Evolutionary conservation across 1,284 basidiomycete species (phyloP).

Genomic region (Ustilago crameri): DNA sequence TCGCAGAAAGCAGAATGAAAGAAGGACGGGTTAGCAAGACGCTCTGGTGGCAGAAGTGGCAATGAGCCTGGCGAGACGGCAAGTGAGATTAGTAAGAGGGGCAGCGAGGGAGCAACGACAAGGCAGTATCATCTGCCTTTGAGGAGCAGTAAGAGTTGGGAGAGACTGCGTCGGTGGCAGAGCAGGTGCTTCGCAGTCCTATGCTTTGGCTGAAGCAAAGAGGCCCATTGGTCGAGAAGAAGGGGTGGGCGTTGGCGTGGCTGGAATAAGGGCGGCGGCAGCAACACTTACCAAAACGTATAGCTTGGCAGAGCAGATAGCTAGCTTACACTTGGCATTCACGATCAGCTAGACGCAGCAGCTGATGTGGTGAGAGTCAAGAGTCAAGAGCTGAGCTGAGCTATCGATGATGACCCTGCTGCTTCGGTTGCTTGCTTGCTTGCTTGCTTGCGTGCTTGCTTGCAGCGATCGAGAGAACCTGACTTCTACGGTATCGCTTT

Average conservation of each 20-base stretch:
- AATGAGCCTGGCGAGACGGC: background rate
- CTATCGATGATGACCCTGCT: background rate
- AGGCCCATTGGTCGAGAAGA: background rate
- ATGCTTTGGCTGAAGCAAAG: too few relatives aligned
- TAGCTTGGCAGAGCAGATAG: background rate
- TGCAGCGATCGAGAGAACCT: slow-evolving; percentile 2
- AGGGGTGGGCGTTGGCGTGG: too few relatives aligned
- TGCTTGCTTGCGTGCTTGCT: background rate
- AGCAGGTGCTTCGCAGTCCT: background rate
- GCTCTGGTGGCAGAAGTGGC: background rate
- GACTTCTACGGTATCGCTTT: slow-evolving; percentile 26
- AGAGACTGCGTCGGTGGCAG: background rate
- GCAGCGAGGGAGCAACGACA: background rate
- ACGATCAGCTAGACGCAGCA: background rate
- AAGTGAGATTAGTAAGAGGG: background rate
- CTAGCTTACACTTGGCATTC: slow-evolving; percentile 2
- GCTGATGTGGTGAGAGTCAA: background rate
- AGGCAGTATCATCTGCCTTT: too few relatives aligned
- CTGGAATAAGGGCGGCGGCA: background rate
- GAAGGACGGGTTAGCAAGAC: background rate
- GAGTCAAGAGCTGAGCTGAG: background rate
- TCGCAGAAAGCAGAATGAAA: background rate
- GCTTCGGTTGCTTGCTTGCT: too few relatives aligned
- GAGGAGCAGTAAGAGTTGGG: too few relatives aligned
- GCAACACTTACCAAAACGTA: slow-evolving; percentile 11